Evolutionary conservation across 176 grass and related monocot genomes (phyloP).

Genomic region (Canna indica): DNA sequence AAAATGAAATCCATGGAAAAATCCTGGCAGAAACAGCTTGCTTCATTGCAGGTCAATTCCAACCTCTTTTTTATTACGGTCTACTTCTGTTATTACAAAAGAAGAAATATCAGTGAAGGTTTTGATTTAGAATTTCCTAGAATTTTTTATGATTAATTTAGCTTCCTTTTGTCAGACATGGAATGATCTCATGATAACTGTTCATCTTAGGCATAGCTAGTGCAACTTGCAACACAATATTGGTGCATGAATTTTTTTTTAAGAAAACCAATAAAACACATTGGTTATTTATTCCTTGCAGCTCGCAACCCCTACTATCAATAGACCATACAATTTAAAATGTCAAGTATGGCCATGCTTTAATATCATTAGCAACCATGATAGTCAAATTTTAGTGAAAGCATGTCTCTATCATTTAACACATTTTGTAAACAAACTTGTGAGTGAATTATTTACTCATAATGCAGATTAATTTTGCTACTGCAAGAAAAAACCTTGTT

Average conservation of each 20-base stretch:
- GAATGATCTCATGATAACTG: neutral
- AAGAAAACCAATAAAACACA: no score
- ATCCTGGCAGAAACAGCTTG: slow-evolving; percentile 86
- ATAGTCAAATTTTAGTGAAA: slow-evolving; percentile 20
- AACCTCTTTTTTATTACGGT: neutral
- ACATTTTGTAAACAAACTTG: neutral
- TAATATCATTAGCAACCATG: neutral
- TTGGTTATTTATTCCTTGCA: no score
- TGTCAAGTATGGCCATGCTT: neutral
- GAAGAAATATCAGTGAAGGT: neutral
- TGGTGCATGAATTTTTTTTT: no score
- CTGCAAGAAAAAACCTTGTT: neutral
- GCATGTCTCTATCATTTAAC: neutral
- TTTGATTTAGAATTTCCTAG: neutral
- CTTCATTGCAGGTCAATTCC: slow-evolving; percentile 69
- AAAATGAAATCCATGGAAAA: slow-evolving; percentile 97
- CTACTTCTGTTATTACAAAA: neutral
- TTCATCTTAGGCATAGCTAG: neutral
- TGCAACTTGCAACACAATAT: no score
- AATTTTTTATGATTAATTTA: neutral
- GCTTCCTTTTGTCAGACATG: neutral
- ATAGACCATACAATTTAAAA: no score
- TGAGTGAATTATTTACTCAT: neutral
- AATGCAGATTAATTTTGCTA: neutral
- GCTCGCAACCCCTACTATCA: no score